Percentiles rank a stretch among this genome's conserved stretches.
Conservation (phyloP, 352 stramenopile species). For the Globisporangium cederbergense region DNA sequence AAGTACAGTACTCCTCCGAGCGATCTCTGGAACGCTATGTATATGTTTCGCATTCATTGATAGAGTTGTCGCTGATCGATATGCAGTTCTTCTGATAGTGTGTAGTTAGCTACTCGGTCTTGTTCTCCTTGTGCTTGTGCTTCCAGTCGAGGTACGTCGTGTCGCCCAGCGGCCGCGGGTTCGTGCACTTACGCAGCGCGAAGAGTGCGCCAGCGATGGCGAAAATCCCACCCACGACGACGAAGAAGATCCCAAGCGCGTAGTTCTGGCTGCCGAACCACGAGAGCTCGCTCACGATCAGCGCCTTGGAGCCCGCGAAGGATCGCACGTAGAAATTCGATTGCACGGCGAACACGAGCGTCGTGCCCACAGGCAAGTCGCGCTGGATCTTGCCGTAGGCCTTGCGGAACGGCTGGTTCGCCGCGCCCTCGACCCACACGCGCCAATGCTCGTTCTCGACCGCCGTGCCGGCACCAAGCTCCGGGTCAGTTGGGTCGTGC, state of each 20-base stretch:
- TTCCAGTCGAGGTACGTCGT: constrained; percentile 57
- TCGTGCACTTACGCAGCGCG: constrained; percentile 38
- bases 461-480: constrained; percentile 39
- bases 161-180: constrained; percentile 48
- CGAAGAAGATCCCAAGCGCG: constrained; percentile 49
- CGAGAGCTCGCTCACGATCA: constrained; percentile 57
- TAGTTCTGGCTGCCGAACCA: constrained; percentile 73
- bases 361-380: constrained; percentile 50
- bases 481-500: constrained; percentile 40
- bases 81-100: background rate
- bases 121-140: constrained; percentile 20
- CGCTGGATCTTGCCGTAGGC: constrained; percentile 57
- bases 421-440: constrained; percentile 67
- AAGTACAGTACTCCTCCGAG: no score
- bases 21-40: no score
- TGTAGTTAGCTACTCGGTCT: background rate
- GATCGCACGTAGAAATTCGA: constrained; percentile 78
- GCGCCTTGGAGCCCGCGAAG: constrained; percentile 58
- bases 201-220: constrained; percentile 44
- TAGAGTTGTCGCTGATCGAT: no score
- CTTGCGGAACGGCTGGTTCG: constrained; percentile 65
- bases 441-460: constrained; percentile 77
- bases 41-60: no score
- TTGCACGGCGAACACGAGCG: constrained; percentile 69
- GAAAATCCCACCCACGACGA: constrained; percentile 55